Base-by-base conservation (phyloP, 768 basidiomycete species). In the Suillus sp. region DNA sequence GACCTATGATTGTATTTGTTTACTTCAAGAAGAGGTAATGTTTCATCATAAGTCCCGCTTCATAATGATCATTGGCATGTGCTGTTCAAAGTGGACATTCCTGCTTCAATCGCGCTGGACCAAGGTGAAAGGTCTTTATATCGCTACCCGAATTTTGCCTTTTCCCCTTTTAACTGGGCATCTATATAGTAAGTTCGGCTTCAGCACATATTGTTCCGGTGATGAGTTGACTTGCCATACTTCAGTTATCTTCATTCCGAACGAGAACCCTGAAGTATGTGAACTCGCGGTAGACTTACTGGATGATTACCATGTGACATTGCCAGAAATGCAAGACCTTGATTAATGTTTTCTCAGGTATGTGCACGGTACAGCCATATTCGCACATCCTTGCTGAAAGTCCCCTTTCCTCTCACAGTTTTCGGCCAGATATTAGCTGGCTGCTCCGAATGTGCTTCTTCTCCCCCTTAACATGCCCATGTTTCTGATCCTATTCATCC, bases 91-190 rank as follows among this genome's bases (percentile, higher is more conserved):
- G 55, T 56, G 55, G 55, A 56, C 55, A 22, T 56, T 38, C 25
- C 35, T 56, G 16, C 55, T 56, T 56, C 55, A 18, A 38, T 56
- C 55, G 55, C 55, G 35, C 9, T 56, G 55, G 55, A 56, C 55
- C 55, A 30, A 38, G 25, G 35, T 56, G 10, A 56, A 56, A 25
- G 55, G 37, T 3, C 55, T 56, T 11, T 56, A 37, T 18, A 38
- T 56, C 22, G 16, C 18, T 18, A 18, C 55, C 5, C 14, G 55
- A 38, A 25, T 18, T 25, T 4, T 37, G 2, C 55, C 37, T 5
- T 56, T 56, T 56, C 14, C 38, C 14, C 22, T 56, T 7, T 27
- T 37, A 0, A 25, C 3, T 9, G 16, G 4, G 9, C 22, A 56
- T 38, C 22, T 56, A 25, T 56, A 27, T 38, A 9, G 55, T 56